phyloP scores from a whole-genome alignment of 2,329 filamentous ascomycete species.

The Penicillium rolfsii region DNA sequence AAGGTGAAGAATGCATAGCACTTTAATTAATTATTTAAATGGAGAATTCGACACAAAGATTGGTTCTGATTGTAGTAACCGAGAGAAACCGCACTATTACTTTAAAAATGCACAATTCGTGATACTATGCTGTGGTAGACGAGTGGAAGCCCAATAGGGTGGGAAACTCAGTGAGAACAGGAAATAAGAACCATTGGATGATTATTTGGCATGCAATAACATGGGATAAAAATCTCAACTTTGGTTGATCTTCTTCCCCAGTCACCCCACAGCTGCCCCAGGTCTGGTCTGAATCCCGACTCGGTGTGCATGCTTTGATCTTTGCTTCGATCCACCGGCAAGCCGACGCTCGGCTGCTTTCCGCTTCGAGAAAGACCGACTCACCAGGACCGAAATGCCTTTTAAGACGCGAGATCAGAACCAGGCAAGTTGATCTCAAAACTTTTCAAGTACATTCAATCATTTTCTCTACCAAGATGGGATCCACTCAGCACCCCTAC shows the following conservation, averaged over 20 bases:
- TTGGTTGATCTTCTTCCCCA: neutral
- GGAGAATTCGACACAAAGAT: too few relatives aligned
- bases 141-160: too few relatives aligned
- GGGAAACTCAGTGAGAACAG: too few relatives aligned
- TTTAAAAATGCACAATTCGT: too few relatives aligned
- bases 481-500: slow-evolving; percentile 13
- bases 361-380: slow-evolving; percentile 13
- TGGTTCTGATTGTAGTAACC: fast-evolving
- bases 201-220: too few relatives aligned
- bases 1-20: too few relatives aligned
- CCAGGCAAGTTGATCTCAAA: neutral
- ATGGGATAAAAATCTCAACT: too few relatives aligned
- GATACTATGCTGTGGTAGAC: too few relatives aligned
- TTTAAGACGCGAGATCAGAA: neutral
- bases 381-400: neutral
- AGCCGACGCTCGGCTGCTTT: slow-evolving; percentile 14
- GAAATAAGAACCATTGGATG: too few relatives aligned
- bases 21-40: too few relatives aligned
- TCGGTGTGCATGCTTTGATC: neutral
- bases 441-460: neutral
- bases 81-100: too few relatives aligned
- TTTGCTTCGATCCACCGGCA: neutral
- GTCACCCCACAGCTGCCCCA: neutral
- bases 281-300: neutral
- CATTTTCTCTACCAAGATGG: slow-evolving; percentile 7